Conservation (phyloP, 1,284 basidiomycete genomes). For the Naganishia cerealis region DNA sequence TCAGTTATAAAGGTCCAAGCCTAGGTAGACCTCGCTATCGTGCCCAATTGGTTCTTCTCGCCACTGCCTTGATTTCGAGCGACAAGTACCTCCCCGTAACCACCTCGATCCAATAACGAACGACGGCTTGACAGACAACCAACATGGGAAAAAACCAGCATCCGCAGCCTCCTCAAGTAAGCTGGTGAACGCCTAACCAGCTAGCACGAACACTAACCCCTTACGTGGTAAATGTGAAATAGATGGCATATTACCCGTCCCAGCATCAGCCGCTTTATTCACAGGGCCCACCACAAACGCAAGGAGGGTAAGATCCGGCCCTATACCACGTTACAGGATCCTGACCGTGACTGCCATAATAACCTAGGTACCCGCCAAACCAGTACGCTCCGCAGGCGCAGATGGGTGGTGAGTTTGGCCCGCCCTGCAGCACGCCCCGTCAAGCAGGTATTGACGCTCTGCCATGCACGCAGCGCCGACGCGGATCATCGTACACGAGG, state of each 20-base stretch:
- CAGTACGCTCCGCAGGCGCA: conserved; percentile 15
- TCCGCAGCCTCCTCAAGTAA: conserved; percentile 14
- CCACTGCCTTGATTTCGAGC: no score
- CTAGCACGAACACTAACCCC: neutral
- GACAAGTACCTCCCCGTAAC: no score
- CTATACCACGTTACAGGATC: neutral
- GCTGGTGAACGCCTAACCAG: neutral
- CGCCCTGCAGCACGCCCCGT: neutral
- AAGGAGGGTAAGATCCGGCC: neutral
- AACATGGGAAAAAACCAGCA: conserved; percentile 19
- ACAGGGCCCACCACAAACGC: conserved; percentile 2
- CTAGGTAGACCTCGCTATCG: no score
- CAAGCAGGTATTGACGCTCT: neutral
- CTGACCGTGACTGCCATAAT: neutral
- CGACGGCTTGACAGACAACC: neutral
- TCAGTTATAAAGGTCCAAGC: no score
- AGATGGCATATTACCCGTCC: conserved; percentile 17
- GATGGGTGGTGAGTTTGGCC: neutral
- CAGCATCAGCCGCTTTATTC: conserved; percentile 6
- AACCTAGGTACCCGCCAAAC: conserved; percentile 16
- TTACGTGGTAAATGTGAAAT: neutral
- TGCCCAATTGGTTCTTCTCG: no score
- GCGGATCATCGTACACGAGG: conserved; percentile 10
- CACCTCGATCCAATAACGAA: no score
- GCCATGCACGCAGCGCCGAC: neutral